Evolutionary conservation across 768 basidiomycete genomes (phyloP), one percentile per base, ranked within the genome.

Genomic region (Tylopilus sp.): DNA sequence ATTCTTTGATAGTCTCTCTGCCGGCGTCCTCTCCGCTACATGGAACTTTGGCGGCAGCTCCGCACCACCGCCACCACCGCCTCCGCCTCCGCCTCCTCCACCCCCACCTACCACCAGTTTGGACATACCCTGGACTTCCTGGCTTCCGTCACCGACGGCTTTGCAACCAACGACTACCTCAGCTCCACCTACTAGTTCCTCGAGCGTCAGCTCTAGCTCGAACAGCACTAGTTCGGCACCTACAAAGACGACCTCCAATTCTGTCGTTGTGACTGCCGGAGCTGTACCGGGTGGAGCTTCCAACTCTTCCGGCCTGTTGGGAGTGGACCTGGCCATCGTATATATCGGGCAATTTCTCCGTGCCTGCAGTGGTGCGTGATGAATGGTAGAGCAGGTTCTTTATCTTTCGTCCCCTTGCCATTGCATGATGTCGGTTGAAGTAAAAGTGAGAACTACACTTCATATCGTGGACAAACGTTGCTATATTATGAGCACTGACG

Each of bases 21-120:
- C 45, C 4, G 89, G 89, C 45, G 78, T 86, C 30, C 66, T 91
- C 53, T 70, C 70, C 48, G 86, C 83, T 51, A 54, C 71, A 13
- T 92, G 89, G 89, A 63, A 58, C 38, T 84, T 76, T 64, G 55
- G 41, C 7, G 62, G 62, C 12, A 40, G 48, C 11, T 50, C 67
- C 28, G 14, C 70, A 28, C 55, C 70, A 0, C 21, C 69, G 5
- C 54, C 70, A 9, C 37, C 70, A 11, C 54, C 70, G 0, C 34
- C 65, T 3, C 30, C 57, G 1, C 47, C 47, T 6, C 48, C 24
- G 1, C 33, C 25, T 17, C 48, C 8, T 42, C 59, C 7, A 52
- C 64, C 55, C 1, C 42, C 61, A n/a, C 37, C 64, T 17, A 36
- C 62, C 17, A 43, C 45, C 16, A 63, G 54, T 19, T 45, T 46